Evolutionary conservation across 225 moss, liverwort and hornwort genomes (phyloP).

Genomic region (Straminergon stramineum): DNA sequence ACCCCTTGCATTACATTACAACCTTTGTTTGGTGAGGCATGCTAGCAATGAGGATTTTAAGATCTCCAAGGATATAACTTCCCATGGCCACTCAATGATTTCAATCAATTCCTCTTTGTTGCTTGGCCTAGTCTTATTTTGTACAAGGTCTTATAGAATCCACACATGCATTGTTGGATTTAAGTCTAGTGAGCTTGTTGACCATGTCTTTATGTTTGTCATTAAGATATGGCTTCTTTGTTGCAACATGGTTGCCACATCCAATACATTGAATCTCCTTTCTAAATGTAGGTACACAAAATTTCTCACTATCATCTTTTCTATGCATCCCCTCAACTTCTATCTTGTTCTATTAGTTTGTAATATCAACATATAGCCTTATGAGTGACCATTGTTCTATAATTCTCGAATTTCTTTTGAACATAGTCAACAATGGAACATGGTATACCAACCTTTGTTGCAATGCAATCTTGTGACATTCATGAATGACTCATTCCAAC

Average conservation of each 20-base stretch:
- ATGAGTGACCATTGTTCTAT: too few species aligned
- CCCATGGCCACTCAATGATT: neutral
- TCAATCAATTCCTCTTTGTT: neutral
- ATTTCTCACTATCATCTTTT: neutral
- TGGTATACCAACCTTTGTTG: too few species aligned
- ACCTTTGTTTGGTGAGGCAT: neutral
- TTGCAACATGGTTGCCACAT: neutral
- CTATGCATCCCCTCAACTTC: too few species aligned
- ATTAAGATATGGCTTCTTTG: neutral
- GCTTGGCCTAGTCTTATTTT: neutral
- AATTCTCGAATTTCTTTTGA: too few species aligned
- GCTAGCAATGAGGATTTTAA: neutral
- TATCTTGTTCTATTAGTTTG: rapidly evolving
- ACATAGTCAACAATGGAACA: too few species aligned
- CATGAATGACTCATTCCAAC: too few species aligned
- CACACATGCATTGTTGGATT: rapidly evolving
- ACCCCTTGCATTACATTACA: neutral
- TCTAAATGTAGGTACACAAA: neutral
- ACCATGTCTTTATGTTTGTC: neutral
- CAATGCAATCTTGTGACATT: too few species aligned
- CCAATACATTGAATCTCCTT: neutral
- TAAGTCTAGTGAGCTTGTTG: neutral
- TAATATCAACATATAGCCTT: too few species aligned
- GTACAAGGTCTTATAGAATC: neutral
- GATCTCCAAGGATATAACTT: neutral